Evolutionary conservation across 23 red algal species (phyloP).

Genomic region (Cyanidioschyzon merolae): DNA sequence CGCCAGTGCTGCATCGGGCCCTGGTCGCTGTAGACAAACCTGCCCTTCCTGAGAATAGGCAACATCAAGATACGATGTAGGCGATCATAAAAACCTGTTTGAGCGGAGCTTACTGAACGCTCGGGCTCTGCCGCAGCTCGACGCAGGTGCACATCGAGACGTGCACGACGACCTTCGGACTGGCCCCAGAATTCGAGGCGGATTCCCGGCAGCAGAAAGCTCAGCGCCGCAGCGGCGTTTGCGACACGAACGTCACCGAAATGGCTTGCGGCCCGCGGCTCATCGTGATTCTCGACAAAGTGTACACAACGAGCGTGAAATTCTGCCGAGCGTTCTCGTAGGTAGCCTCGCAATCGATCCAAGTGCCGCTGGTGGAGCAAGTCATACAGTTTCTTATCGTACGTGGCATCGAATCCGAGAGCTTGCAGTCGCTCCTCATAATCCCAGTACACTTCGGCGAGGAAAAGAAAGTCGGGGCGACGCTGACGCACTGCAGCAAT

Average conservation of each 20-base stretch:
- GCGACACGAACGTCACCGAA: constrained; percentile 15
- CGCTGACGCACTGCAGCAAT: constrained; percentile 16
- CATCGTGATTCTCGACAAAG: constrained; percentile 47
- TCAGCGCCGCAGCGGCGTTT: constrained; percentile 26
- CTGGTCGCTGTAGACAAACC: background rate
- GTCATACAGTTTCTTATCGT: constrained; percentile 44
- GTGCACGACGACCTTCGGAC: background rate
- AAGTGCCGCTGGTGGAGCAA: constrained; percentile 14
- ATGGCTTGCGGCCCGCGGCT: constrained; percentile 25
- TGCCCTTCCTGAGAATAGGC: background rate
- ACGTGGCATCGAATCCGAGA: constrained; percentile 37
- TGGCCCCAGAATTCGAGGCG: constrained; percentile 33
- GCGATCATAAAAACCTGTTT: background rate
- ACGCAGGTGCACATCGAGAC: constrained; percentile 5
- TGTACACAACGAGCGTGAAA: constrained; percentile 29
- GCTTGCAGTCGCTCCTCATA: constrained; percentile 22
- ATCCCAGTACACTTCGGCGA: constrained; percentile 46
- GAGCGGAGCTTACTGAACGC: background rate
- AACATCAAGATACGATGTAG: background rate
- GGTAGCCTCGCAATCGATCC: constrained; percentile 32
- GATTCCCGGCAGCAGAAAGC: constrained; percentile 28
- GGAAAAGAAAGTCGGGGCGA: constrained; percentile 20
- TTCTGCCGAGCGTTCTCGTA: constrained; percentile 8
- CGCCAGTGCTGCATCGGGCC: constrained; percentile 8
- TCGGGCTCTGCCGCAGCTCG: background rate